Conservation (phyloP, 2,329 filamentous ascomycete genomes). For the Thielaviopsis euricoi region DNA sequence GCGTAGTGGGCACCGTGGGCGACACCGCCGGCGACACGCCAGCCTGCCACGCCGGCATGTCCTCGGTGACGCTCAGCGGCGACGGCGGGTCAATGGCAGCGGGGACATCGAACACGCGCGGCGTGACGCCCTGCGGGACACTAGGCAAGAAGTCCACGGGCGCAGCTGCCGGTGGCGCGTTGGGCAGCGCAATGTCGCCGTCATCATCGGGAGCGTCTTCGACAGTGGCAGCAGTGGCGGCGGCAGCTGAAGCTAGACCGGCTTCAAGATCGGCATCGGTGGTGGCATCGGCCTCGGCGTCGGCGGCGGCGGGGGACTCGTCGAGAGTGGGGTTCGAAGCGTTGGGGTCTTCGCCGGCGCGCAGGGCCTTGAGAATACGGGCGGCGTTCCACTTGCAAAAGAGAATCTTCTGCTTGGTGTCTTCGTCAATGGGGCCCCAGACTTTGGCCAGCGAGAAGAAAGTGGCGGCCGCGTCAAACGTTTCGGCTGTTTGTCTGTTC, state of each 20-base stretch:
- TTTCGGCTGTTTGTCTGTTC: constrained; percentile 89
- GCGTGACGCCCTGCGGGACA: constrained; percentile 2
- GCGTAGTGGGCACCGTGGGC: constrained; percentile 2
- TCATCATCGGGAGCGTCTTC: constrained; percentile 1
- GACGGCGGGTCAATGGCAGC: constrained; percentile 16
- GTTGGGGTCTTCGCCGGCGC: constrained; percentile 84
- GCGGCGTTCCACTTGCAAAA: constrained; percentile 93
- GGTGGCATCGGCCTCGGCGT: constrained; percentile 12
- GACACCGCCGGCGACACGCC: constrained; percentile 7
- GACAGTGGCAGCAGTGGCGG: constrained; percentile 11
- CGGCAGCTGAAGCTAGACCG: constrained; percentile 15
- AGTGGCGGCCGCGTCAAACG: constrained; percentile 79
- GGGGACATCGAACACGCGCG: neutral
- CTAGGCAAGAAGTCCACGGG: constrained; percentile 2
- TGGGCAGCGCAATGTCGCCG: constrained; percentile 9
- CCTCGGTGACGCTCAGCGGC: constrained; percentile 17
- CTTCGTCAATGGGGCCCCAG: constrained; percentile 61
- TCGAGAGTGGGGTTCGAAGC: constrained; percentile 56
- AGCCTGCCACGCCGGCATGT: constrained; percentile 2
- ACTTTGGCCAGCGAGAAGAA: constrained; percentile 80
- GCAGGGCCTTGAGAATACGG: constrained; percentile 78
- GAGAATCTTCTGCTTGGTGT: constrained; percentile 75
- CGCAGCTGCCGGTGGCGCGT: neutral
- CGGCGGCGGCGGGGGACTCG: constrained; percentile 26
- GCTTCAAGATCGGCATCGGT: constrained; percentile 16